Evolutionary conservation across 1,284 basidiomycete genomes (phyloP), one percentile per base, ranked within the genome.

Genomic region (Cryptococcus sp.): DNA sequence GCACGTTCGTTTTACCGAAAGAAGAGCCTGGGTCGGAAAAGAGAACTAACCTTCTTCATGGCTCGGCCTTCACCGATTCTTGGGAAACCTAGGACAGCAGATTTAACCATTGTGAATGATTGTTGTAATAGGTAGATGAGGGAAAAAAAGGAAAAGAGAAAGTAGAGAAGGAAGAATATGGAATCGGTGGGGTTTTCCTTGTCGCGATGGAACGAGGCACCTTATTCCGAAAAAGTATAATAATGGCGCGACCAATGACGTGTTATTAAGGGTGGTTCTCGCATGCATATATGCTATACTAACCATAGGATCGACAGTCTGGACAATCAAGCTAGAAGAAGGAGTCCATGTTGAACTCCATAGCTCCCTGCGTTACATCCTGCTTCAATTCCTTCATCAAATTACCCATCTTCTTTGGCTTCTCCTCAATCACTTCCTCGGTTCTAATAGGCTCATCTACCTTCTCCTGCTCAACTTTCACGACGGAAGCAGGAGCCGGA

Each of bases 51-150:
- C 72, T 98, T 98, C 82, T 99, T 99, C 67, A 96, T 85, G 80
- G 98, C 92, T 81, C 93, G 89, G 80, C 91, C 87, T 55, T 66
- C 67, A 87, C 92, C 92, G 77, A 98, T 96, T 72, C 94, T 89
- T 72, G 94, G 94, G 81, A 93, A 98, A 73, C 96, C 96, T 72
- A 98, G 86, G 67, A 93, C 87, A 71, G 88, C 89, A 64, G 90
- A 92, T 52, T 73, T 62, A 62, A 76, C 71, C 66, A 72, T 74
- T 64, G 63, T 72, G 61, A 34, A 54, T 51, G 46, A 28, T 50
- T 54, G 47, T 45, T 37, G 43, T 39, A 34, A 50, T 44, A 45
- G 43, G 22, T 36, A 45, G 42, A 50, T 44, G 44, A 50, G 36
- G 41, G 45, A 45, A 52, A 49, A 39, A 43, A 39, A 53, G 40